Percentiles rank a stretch among this genome's conserved stretches.
These are phyloP conservation scores for Aspergillus sclerotialis DNA, from an alignment of 2,329 filamentous ascomycete genomes.

Conservation along the genomic window DNA sequence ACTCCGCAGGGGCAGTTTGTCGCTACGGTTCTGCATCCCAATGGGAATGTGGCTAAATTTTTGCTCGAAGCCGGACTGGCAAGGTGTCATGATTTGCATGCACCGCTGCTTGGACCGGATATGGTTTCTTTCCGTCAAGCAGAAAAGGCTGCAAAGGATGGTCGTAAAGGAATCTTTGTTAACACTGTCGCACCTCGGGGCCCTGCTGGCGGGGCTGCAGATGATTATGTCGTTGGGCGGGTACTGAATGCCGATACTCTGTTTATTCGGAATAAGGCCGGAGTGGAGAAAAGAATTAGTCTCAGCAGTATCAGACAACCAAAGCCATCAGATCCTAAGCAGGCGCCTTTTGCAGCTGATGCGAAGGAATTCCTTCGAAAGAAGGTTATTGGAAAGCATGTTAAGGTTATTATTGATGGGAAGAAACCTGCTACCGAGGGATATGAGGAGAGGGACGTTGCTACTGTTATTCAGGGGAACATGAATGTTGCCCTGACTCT, in stretches of 20 bases:
- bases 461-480: slow-evolving; percentile 72
- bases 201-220: slow-evolving; percentile 49
- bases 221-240: slow-evolving; percentile 79
- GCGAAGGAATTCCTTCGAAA: slow-evolving; percentile 95
- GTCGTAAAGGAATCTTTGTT: slow-evolving; percentile 73
- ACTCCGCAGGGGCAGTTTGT: slow-evolving; percentile 91
- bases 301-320: slow-evolving; percentile 90
- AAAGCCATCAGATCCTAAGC: slow-evolving; percentile 78
- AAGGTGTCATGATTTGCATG: slow-evolving; percentile 92
- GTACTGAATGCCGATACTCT: slow-evolving; percentile 85
- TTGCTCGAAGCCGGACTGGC: slow-evolving; percentile 83
- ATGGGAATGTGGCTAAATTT: slow-evolving; percentile 88
- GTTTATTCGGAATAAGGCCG: slow-evolving; percentile 75
- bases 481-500: slow-evolving; percentile 80
- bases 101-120: slow-evolving; percentile 77
- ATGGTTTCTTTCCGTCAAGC: slow-evolving; percentile 82
- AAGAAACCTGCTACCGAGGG: slow-evolving; percentile 83
- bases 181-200: slow-evolving; percentile 64
- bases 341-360: slow-evolving; percentile 82
- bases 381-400: slow-evolving; percentile 91
- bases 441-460: slow-evolving; percentile 91
- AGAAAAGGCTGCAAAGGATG: slow-evolving; percentile 75
- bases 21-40: slow-evolving; percentile 76
- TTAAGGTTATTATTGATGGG: slow-evolving; percentile 81
- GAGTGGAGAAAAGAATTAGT: slow-evolving; percentile 80